Conservation (phyloP, 495 filamentous ascomycete species). For the Achaetomiella virescens region DNA sequence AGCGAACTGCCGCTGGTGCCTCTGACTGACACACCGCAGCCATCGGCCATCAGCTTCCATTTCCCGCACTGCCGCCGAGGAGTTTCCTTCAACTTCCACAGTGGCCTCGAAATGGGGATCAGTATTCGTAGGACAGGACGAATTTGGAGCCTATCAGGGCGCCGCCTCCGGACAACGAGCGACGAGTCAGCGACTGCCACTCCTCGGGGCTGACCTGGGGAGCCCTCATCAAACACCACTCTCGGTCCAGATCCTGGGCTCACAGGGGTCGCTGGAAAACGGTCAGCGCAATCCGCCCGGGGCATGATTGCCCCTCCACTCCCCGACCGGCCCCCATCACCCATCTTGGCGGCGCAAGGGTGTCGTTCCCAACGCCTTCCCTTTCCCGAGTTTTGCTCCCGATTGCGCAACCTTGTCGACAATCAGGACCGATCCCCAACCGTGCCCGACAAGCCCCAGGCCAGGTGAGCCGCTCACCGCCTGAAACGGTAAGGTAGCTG, state of each 20-base stretch:
- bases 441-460: too few relatives aligned
- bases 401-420: too few relatives aligned
- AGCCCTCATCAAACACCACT: not conserved
- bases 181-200: not conserved
- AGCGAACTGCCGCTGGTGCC: not conserved
- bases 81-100: not conserved
- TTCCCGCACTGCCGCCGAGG: not conserved
- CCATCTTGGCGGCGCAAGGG: constrained; percentile 14
- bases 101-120: constrained; percentile 1
- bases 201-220: constrained; percentile 5
- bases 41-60: not conserved
- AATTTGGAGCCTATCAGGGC: constrained; percentile 1
- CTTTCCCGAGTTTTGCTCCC: constrained; percentile 11
- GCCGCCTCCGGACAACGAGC: constrained; percentile 4
- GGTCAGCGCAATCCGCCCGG: too few relatives aligned
- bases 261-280: too few relatives aligned
- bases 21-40: not conserved
- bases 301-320: not conserved
- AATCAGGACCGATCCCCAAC: too few relatives aligned
- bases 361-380: not conserved
- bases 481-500: constrained; percentile 8
- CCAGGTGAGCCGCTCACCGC: constrained; percentile 18
- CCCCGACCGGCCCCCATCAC: constrained; percentile 14
- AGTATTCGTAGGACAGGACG: not conserved
- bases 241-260: not conserved